Evolutionary conservation across 768 basidiomycete species (phyloP), one percentile per base, ranked within the genome.

Genomic region (Hygrocybe punicea): DNA sequence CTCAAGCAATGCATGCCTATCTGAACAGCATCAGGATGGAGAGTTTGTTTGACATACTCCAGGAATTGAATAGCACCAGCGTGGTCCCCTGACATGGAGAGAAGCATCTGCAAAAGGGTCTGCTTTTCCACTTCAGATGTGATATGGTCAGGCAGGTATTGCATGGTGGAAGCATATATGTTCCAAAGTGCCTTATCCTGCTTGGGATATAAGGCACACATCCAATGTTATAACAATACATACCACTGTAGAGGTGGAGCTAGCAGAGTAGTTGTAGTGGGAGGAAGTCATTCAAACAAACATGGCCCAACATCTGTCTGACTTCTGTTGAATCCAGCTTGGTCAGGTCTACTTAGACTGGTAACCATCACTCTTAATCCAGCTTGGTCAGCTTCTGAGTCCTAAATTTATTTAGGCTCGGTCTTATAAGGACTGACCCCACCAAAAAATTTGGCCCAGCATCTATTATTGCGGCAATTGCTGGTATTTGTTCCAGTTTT

Each of bases 31-130:
- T 49, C 47, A 25, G 47, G 47, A 49, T 49, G 47, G 47, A 49
- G 47, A 49, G 47, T 49, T 49, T 49, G 47, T 49, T 49, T 49
- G 47, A 49, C 47, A 49, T 44, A 44, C 40, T 44, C 40, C 40
- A 44, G 40, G 40, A 4, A 44, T 44, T 11, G 16, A 21, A 44
- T 44, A 44, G 40, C 40, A 44, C 40, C 40, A 6, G 40, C 40
- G 40, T 10, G 40, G 40, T 44, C 40, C 40, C 40, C 40, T 44
- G 40, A 44, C 16, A 44, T 44, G 40, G 40, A 44, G 40, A 44
- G 40, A 44, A 44, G 40, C 10, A 11, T 44, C 40, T 44, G 40
- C 40, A 44, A 21, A 44, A 44, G 40, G 4, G 10, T 44, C 40
- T 44, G 40, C 40, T 44, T 44, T 44, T 44, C 40, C 40, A 21